Evolutionary conservation across 108 stramenopile genomes (phyloP), one percentile per base, ranked within the genome.

Genomic region (Nannochloropsis oceanica): DNA sequence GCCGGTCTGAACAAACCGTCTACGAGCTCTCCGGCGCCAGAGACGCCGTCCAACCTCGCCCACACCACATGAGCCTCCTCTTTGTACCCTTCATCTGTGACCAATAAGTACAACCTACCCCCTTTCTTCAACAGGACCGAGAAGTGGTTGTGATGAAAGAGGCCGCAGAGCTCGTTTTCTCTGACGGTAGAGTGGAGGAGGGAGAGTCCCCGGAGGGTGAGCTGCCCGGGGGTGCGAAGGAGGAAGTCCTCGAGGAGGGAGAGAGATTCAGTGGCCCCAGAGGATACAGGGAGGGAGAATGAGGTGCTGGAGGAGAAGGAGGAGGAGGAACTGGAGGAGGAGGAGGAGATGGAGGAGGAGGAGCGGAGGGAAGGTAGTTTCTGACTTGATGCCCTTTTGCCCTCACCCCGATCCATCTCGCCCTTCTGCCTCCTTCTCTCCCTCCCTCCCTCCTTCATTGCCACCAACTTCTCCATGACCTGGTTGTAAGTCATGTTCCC

Each of bases 141-240:
- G 87, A 97, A 99, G 80, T 99, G 98, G 84, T 97, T 97, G 92
- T 99, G 97, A 13, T 97, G 95, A 86, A 97, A 99, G 87, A 99
- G 96, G 12, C 95, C 95, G 42, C 88, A 92, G 50, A 97, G 86
- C 42, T 93, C 81, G 42, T 94, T 92, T 44, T 95, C 92, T 12
- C 88, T 83, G 14, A 99, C 81, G 82, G 93, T 86, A 42, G 91
- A 89, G 89, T 96, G 94, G 43, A 96, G 85, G 50, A 91, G 89
- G 12, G 85, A 79, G 26, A 98, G 88, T n/a, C 95, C 97, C 34
- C 34, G 34, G 34, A 34, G 34, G 34, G 34, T 34, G 34, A 34
- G 34, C 34, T 34, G 34, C 2, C 34, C 34, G 34, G 34, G 34
- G 34, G 34, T 34, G 34, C 34, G 34, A 34, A 34, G 34, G 34